phyloP scores from a whole-genome alignment of 1,284 basidiomycete species.

The Athelia sp. region DNA sequence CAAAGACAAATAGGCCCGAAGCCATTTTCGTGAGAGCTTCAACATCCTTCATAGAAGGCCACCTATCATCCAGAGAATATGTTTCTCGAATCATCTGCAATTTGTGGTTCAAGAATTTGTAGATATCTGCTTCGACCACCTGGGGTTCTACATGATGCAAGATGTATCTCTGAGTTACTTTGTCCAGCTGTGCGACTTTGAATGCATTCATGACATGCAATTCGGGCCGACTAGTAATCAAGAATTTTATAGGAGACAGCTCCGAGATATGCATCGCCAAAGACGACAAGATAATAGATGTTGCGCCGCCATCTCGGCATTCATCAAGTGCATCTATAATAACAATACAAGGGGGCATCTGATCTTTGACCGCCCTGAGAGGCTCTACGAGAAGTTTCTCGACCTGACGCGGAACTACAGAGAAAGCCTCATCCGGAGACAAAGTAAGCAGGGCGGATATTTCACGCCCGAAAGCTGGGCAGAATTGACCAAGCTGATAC shows the following conservation, averaged over 20 bases:
- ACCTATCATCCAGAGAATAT: not conserved
- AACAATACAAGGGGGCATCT: constrained; percentile 4
- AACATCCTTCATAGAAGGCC: constrained; percentile 5
- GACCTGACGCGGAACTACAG: constrained; percentile 8
- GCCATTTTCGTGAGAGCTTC: constrained; percentile 1
- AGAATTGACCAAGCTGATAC: constrained; percentile 7
- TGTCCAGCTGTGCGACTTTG: not conserved
- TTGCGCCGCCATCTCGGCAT: constrained; percentile 8
- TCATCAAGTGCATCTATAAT: constrained; percentile 17
- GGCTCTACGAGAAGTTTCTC: constrained; percentile 11
- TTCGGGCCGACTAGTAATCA: constrained; percentile 12
- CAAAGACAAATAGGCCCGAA: constrained; percentile 12
- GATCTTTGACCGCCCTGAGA: constrained; percentile 2
- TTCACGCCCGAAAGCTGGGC: constrained; percentile 8
- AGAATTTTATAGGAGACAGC: constrained; percentile 9
- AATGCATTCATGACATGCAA: constrained; percentile 7
- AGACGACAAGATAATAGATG: constrained; percentile 1
- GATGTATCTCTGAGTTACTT: not conserved
- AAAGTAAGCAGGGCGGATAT: constrained; percentile 6
- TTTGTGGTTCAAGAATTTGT: constrained; percentile 5
- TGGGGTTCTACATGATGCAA: constrained; percentile 15
- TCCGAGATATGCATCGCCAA: constrained; percentile 6
- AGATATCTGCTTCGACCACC: constrained; percentile 13
- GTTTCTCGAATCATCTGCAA: not conserved
- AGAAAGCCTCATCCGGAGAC: constrained; percentile 4